Conservation (phyloP, 495 filamentous ascomycete genomes). For the Wilcoxina mikolae region DNA sequence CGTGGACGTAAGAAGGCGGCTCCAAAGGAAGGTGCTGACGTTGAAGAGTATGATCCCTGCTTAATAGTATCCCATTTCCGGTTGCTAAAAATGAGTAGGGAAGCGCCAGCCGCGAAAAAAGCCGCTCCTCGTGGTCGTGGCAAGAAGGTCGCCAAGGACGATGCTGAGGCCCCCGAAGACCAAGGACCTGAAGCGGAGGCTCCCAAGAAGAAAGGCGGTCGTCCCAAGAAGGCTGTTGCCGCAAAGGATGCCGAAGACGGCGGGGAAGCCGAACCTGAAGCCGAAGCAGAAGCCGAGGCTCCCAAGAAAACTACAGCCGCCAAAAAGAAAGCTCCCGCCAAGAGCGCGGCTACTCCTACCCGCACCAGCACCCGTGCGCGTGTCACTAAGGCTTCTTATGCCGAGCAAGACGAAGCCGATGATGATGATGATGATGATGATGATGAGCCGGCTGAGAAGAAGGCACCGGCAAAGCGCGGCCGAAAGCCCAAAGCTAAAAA, state of each 20-base stretch:
- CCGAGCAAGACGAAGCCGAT: not conserved
- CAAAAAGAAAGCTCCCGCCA: not conserved
- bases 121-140: slow-evolving; percentile 6
- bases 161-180: not conserved
- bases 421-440: not conserved
- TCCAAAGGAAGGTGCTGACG: too few species aligned
- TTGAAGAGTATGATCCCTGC: not conserved
- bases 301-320: not conserved
- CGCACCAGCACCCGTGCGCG: not conserved
- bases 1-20: too few species aligned
- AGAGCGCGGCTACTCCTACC: not conserved
- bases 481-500: not conserved
- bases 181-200: slow-evolving; percentile 2
- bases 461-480: slow-evolving; percentile 1
- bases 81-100: not conserved
- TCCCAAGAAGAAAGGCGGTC: slow-evolving; percentile 20
- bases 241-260: slow-evolving; percentile 2
- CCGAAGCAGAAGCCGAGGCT: not conserved
- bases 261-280: not conserved
- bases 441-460: not conserved
- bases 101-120: slow-evolving; percentile 8
- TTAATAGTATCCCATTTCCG: not conserved
- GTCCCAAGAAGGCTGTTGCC: slow-evolving; percentile 13
- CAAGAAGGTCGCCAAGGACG: slow-evolving; percentile 9
- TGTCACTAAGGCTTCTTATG: not conserved